phyloP scores from a whole-genome alignment of 2,329 filamentous ascomycete genomes.

The Penicillium thymicola region DNA sequence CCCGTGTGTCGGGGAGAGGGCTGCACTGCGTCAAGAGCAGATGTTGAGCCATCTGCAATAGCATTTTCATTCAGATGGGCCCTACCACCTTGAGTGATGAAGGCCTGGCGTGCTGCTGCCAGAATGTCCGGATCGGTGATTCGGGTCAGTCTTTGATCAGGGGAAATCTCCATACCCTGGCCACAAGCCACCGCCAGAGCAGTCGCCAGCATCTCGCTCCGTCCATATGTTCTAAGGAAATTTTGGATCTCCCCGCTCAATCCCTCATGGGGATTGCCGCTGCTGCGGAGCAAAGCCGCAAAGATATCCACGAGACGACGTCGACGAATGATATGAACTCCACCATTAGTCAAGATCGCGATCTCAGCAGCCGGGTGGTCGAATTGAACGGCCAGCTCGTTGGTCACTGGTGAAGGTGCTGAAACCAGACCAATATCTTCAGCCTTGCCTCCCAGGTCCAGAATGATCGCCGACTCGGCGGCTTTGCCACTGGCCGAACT shows the following conservation, averaged over 20 bases:
- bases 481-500: constrained; percentile 58
- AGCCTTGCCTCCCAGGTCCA: constrained; percentile 69
- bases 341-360: constrained; percentile 85
- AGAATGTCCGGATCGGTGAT: constrained; percentile 80
- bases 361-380: constrained; percentile 79
- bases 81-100: constrained; percentile 89
- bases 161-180: constrained; percentile 77
- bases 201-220: constrained; percentile 83
- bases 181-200: constrained; percentile 93
- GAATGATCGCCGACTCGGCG: constrained; percentile 75
- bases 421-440: constrained; percentile 78
- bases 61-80: constrained; percentile 79
- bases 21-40: constrained; percentile 75
- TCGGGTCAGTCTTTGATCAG: constrained; percentile 65
- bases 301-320: constrained; percentile 89
- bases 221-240: constrained; percentile 81
- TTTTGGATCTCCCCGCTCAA: constrained; percentile 77
- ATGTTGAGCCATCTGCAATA: constrained; percentile 55
- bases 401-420: constrained; percentile 64
- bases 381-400: constrained; percentile 94
- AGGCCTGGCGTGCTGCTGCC: constrained; percentile 71
- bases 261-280: constrained; percentile 67
- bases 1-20: constrained; percentile 89
- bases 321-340: constrained; percentile 80
- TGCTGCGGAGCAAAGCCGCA: constrained; percentile 71